Base-by-base conservation (phyloP, 2,329 filamentous ascomycete species). In the Nemania serpens region DNA sequence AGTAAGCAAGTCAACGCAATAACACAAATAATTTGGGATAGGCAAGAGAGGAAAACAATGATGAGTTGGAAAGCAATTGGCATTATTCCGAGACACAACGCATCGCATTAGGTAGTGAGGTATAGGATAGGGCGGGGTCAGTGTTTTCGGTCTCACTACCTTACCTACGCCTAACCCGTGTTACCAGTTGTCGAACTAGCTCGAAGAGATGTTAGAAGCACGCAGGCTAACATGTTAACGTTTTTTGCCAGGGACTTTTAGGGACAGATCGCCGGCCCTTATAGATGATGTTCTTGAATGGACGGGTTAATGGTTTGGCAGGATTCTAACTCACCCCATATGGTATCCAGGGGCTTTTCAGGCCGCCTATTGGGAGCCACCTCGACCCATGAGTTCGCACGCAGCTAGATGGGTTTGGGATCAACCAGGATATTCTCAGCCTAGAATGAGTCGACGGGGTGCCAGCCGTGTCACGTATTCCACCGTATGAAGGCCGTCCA, bases 381-480 rank as follows among this genome's bases (percentile, higher is more conserved):
- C n/a, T n/a, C n/a, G 2, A 25, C 10, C 11, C 11, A 3, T 41
- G 20, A 51, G 13, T 25, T 51, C 34, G 57, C 25, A 11, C 58
- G 61, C 59, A 58, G 17, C 59, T 63, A 1, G 2, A 25, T 0
- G 58, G 53, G 20, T n/a, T n/a, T 61, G 12, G 58, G 66, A 15
- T 64, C 41, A 3, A 61, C 37, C n/a, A 68, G 10, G 25, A n/a
- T 66, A 62, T 36, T 9, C 64, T n/a, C n/a, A n/a, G 61, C 52
- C 67, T 60, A 68, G 49, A 68, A 69, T 2, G 50, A 18, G 2
- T 59, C 17, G 0, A 67, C 7, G 1, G 58, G 63, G 50, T 62
- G 45, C 2, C 4, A 5, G 11, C 62, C 61, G 13, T 46, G 37
- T 1, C 33, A 62, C 59, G 1, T 15, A n/a, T 7, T 36, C 10